Conservation (phyloP, 345 rosid genomes). For the Schrenkiella parvula region DNA sequence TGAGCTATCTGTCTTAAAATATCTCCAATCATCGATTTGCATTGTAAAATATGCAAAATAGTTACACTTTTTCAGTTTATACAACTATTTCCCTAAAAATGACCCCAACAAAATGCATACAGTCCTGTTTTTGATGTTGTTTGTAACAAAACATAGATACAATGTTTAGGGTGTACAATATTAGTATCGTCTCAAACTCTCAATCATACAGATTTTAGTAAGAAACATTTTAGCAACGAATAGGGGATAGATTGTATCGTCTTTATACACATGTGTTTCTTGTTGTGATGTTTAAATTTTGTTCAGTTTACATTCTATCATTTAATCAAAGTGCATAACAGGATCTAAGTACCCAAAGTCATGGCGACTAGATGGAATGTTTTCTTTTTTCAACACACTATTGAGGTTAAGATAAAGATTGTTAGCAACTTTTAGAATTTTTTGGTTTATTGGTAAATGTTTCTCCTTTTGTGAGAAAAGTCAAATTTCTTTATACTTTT, state of each 20-base stretch:
- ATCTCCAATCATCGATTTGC: background rate
- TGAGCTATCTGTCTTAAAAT: background rate
- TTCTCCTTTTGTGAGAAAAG: background rate
- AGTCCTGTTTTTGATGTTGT: background rate
- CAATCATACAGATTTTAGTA: background rate
- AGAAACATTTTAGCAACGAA: background rate
- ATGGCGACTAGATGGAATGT: slow-evolving; percentile 4
- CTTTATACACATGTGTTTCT: background rate
- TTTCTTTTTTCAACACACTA: background rate
- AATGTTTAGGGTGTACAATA: background rate
- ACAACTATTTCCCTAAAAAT: background rate
- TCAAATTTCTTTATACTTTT: background rate
- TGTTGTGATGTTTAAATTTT: background rate
- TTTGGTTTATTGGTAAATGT: background rate
- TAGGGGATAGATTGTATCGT: no score
- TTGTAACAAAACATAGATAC: background rate
- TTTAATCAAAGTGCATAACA: background rate
- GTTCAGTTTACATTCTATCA: background rate
- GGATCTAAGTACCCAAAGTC: background rate
- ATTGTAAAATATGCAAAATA: background rate
- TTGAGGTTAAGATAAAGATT: background rate
- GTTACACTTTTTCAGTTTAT: background rate
- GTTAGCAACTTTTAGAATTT: background rate
- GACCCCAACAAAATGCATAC: background rate
- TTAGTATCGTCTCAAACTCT: background rate